These are phyloP conservation scores for Senna siamea DNA, from an alignment of 306 rosid species.

Conservation along the genomic window DNA sequence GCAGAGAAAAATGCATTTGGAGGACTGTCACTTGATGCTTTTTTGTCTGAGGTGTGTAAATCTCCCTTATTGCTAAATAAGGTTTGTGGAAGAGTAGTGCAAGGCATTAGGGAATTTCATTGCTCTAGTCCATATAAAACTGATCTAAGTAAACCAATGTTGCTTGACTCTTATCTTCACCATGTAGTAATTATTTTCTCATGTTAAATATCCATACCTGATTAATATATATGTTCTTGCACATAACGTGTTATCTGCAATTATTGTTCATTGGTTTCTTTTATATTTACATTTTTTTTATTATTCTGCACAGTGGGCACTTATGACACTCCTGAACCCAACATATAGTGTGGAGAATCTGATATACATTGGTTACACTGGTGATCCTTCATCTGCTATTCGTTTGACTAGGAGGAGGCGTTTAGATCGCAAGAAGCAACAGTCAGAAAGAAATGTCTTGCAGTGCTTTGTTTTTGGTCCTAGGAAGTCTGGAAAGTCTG, in stretches of 20 bases:
- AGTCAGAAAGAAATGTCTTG: constrained; percentile 75
- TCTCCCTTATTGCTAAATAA: background rate
- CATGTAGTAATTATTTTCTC: background rate
- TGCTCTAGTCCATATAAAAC: background rate
- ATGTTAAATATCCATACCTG: background rate
- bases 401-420: constrained; percentile 83
- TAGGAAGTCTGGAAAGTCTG: constrained; percentile 89
- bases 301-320: constrained; percentile 68
- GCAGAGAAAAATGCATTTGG: constrained; percentile 79
- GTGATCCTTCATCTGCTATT: constrained; percentile 76
- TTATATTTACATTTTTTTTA: too few relatives aligned
- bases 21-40: constrained; percentile 79
- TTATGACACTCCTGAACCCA: constrained; percentile 91
- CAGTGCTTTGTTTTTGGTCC: constrained; percentile 98
- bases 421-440: constrained; percentile 87
- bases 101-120: background rate
- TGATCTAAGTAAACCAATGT: background rate
- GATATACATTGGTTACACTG: constrained; percentile 83
- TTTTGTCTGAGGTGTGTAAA: constrained; percentile 61
- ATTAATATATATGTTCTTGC: background rate
- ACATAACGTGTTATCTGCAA: background rate
- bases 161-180: background rate
- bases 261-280: background rate
- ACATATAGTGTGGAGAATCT: constrained; percentile 79
- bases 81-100: background rate